Evolutionary conservation across 192 early-diverging fungal species (phyloP).

Genomic region (Tieghemiomyces parasiticus): DNA sequence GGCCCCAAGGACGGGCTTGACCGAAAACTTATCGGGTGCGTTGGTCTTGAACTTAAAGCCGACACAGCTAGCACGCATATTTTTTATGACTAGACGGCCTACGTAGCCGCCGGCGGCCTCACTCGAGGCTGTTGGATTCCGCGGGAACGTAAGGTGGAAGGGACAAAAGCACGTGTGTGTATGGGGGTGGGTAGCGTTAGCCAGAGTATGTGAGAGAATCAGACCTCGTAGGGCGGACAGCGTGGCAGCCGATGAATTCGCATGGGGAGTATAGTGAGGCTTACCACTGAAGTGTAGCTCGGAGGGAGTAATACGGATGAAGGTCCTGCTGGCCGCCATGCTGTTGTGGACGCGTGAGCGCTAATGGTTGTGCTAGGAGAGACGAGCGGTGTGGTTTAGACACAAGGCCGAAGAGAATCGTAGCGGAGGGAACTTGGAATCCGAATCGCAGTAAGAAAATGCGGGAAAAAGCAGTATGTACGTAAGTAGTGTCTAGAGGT

Average conservation of each 20-base stretch:
- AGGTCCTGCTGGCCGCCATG: neutral
- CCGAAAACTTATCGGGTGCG: conserved; percentile 37
- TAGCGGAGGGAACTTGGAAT: too few species aligned
- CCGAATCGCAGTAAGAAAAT: too few species aligned
- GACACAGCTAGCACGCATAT: conserved; percentile 24
- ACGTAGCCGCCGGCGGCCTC: conserved; percentile 26
- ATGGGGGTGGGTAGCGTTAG: too few species aligned
- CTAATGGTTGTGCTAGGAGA: too few species aligned
- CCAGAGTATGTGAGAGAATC: too few species aligned
- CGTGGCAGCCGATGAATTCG: neutral
- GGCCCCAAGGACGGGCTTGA: conserved; percentile 34
- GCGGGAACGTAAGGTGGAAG: too few species aligned
- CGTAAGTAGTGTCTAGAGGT: too few species aligned
- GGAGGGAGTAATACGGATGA: conserved; percentile 33
- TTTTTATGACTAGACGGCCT: conserved; percentile 29
- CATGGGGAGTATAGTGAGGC: neutral
- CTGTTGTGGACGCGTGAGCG: too few species aligned
- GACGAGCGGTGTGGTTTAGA: neutral
- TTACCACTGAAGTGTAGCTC: conserved; percentile 26
- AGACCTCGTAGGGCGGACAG: neutral
- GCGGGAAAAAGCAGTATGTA: too few species aligned
- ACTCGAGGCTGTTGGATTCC: too few species aligned
- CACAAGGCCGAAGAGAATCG: neutral
- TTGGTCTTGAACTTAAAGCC: conserved; percentile 47
- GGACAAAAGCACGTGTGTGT: too few species aligned